Conservation (phyloP, 1,139 yeast genomes). For the Sugiyamaella sp. region DNA sequence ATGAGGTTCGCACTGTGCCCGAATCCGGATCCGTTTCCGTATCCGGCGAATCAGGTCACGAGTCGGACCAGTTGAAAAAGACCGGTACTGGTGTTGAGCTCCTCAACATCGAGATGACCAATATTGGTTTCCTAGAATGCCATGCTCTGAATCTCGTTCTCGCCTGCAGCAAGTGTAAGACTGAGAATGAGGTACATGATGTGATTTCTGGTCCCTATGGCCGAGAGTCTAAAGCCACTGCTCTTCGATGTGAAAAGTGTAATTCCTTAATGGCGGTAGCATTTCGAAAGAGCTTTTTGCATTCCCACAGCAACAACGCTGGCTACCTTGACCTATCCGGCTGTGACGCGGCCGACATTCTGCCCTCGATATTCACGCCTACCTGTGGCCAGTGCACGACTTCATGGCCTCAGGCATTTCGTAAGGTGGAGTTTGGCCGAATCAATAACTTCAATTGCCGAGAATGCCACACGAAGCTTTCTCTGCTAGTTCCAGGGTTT, state of each 20-base stretch:
- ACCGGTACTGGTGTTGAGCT: conserved; percentile 43
- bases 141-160: conserved; percentile 42
- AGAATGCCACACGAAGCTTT: conserved; percentile 43
- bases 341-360: conserved; percentile 43
- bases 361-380: conserved; percentile 44
- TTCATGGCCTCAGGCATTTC: conserved; percentile 36
- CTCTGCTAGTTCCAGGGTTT: conserved; percentile 40
- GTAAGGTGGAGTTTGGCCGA: conserved; percentile 42
- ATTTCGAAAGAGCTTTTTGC: conserved; percentile 44
- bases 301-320: conserved; percentile 35
- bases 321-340: conserved; percentile 47
- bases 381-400: conserved; percentile 45
- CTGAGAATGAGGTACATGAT: conserved; percentile 41
- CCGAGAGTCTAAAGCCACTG: conserved; percentile 41
- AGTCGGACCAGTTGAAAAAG: conserved; percentile 15
- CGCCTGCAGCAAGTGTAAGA: conserved; percentile 45
- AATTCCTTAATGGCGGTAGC: conserved; percentile 41
- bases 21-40: background rate
- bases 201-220: conserved; percentile 45
- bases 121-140: conserved; percentile 44
- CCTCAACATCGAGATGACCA: conserved; percentile 38
- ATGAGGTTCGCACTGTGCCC: no score
- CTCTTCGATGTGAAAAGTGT: conserved; percentile 43
- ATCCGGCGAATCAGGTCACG: conserved; percentile 6
- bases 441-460: conserved; percentile 41